A percentile compares a stretch with the other conserved stretches of the same genome.
Conservation (phyloP, 2,329 filamentous ascomycete genomes). For the Sclerotinia glacialis region DNA sequence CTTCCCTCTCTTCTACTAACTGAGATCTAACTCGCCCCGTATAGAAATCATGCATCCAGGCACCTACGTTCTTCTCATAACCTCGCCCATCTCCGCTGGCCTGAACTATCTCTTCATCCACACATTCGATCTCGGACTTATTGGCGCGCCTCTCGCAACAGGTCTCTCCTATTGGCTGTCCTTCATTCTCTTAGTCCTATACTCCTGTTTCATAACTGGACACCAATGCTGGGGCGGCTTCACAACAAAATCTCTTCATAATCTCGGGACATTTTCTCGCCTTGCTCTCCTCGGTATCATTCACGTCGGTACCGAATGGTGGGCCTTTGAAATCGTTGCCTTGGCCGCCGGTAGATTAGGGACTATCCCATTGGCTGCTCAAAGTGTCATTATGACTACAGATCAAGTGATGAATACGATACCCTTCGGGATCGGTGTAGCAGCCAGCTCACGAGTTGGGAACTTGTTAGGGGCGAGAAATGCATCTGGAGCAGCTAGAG, state of each 20-base stretch:
- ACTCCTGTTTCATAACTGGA: constrained; percentile 67
- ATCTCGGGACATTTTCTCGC: constrained; percentile 67
- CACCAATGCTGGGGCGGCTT: constrained; percentile 78
- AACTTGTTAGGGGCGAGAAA: constrained; percentile 73
- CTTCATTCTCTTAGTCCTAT: constrained; percentile 71
- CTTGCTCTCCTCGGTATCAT: constrained; percentile 74
- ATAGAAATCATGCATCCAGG: constrained; percentile 70
- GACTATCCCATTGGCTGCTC: constrained; percentile 74
- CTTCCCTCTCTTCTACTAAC: constrained; percentile 45
- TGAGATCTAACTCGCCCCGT: not conserved
- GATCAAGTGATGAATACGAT: constrained; percentile 79
- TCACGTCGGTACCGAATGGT: constrained; percentile 89
- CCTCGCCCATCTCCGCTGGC: constrained; percentile 75
- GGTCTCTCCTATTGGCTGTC: constrained; percentile 85
- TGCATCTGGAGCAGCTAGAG: constrained; percentile 62
- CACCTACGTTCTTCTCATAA: constrained; percentile 78
- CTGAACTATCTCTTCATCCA: constrained; percentile 82
- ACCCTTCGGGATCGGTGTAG: constrained; percentile 82
- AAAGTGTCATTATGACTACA: constrained; percentile 86
- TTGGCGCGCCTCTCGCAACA: constrained; percentile 78
- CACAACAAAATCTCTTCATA: constrained; percentile 60
- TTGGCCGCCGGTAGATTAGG: constrained; percentile 78
- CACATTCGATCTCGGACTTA: constrained; percentile 64
- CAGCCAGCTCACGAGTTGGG: constrained; percentile 72
- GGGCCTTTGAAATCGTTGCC: constrained; percentile 90